These are phyloP conservation scores for Sanguinoderma infundibulare DNA, from an alignment of 1,284 basidiomycete species.

Conservation along the genomic window DNA sequence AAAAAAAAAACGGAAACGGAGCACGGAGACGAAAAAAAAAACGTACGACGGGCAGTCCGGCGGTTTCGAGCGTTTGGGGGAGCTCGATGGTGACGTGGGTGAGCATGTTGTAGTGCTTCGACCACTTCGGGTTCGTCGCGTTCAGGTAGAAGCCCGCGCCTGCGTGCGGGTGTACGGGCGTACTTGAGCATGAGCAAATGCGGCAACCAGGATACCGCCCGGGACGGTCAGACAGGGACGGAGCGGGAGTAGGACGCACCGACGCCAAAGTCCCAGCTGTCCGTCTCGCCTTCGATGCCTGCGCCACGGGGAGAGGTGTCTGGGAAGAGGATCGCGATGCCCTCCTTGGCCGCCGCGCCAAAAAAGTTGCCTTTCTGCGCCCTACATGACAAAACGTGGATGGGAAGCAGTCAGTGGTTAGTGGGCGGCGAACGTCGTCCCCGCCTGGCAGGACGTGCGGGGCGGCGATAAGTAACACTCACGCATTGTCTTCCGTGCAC, in stretches of 20 bases:
- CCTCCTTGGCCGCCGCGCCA: constrained; percentile 78
- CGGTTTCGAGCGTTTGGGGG: constrained; percentile 73
- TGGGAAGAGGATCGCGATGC: constrained; percentile 92
- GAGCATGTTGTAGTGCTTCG: constrained; percentile 92
- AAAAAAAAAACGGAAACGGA: constrained; percentile 6
- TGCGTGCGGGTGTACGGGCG: constrained; percentile 60
- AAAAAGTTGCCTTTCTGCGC: constrained; percentile 91
- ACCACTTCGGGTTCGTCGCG: constrained; percentile 81
- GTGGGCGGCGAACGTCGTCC: not conserved
- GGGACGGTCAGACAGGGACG: too few relatives aligned
- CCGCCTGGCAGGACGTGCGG: not conserved
- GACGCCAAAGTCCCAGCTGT: constrained; percentile 92
- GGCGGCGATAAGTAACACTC: too few relatives aligned
- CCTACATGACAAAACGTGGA: constrained; percentile 40
- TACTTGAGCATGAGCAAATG: not conserved
- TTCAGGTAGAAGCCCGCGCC: constrained; percentile 95
- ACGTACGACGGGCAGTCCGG: constrained; percentile 69
- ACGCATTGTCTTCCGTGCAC: constrained; percentile 97
- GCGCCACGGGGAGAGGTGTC: constrained; percentile 97
- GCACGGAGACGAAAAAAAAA: not conserved
- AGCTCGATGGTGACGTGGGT: constrained; percentile 84
- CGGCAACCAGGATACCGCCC: not conserved
- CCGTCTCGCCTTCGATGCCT: constrained; percentile 85
- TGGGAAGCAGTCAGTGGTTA: not conserved
- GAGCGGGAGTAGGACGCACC: constrained; percentile 38